phyloP scores from a whole-genome alignment of 305 asterid species.

The Nicotiana rustica region DNA sequence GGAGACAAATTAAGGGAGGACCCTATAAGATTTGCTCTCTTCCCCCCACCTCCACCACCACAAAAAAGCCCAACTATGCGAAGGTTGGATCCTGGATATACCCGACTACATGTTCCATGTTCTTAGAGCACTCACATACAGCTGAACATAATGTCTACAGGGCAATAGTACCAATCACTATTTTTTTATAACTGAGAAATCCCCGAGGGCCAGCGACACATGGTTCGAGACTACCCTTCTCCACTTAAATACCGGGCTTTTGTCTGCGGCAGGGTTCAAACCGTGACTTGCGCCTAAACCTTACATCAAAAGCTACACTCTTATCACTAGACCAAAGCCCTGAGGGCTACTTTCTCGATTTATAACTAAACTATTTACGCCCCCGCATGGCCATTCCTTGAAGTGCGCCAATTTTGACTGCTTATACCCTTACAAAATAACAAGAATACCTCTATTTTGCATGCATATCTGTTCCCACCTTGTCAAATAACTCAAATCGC shows the following conservation, averaged over 20 bases:
- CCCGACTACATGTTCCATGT: conserved; percentile 3
- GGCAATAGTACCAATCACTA: not conserved
- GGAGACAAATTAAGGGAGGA: not conserved
- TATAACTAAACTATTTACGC: not conserved
- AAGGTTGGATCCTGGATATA: not conserved
- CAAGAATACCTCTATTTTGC: conserved; percentile 21
- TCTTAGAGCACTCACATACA: not conserved
- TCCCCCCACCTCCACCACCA: not conserved
- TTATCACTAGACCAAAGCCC: too few species aligned
- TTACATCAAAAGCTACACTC: too few species aligned
- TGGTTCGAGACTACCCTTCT: too few species aligned
- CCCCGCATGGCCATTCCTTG: not conserved
- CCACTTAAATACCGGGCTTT: too few species aligned
- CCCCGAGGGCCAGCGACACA: too few species aligned
- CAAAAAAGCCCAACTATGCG: not conserved
- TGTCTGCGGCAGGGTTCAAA: too few species aligned
- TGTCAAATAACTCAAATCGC: conserved; percentile 10
- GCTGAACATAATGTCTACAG: not conserved
- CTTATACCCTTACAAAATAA: not conserved
- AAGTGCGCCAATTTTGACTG: not conserved
- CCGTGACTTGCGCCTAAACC: too few species aligned
- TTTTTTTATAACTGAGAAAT: not conserved
- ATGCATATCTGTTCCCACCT: conserved; percentile 16
- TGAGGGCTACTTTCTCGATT: not conserved
- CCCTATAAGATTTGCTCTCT: not conserved